Base-by-base conservation (phyloP, 495 filamentous ascomycete genomes). In the Platismatia glauca region DNA sequence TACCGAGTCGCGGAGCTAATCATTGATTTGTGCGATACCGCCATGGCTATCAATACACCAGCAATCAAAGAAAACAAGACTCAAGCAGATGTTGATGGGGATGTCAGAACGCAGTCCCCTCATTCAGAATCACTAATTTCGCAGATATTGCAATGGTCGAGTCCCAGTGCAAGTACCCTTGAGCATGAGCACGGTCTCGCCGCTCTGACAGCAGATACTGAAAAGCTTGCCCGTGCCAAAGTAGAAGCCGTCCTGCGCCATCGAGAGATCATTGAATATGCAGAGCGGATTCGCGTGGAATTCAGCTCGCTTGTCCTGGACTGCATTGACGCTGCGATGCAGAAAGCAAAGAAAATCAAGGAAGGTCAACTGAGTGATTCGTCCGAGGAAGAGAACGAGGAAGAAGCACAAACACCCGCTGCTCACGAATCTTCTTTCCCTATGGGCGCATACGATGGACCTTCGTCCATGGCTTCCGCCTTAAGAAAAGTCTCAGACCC, bases 71-170 rank as follows among this genome's bases (percentile, higher is more conserved):
- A 96, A 60, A 78, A 82, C 7, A 80, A 84, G 7, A 77, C 79
- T 8, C 85, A 89, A 53, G 80, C 81, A 64, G 74, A 79, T 6
- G 85, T 85, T 44, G 86, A 89, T 38, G 69, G 69, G 8, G 77
- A 78, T 41, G 84, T 97, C 59, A 85, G 95, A 34, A 95, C 93
- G 4, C 84, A 96, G 70, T 97, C 95, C 0, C 94, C 94, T 13
- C 89, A 97, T 70, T 97, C 94, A 6, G 94, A 97, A 70, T 90
- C 87, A 46, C 85, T 92, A 16, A 90, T 96, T 60, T 85, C 89
- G 0, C 95, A 98, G 73, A 92, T 98, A 35, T 68, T 94, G 62
- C 90, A 95, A 71, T 98, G 94, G 94, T 89, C 93, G 69, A 95
- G 92, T 6, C 95, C 94, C 8, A 87, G 89, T 27, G 64, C 64